A percentile compares a stretch with the other conserved stretches of the same genome.
phyloP scores from a whole-genome alignment of 305 asterid species.

The Solanum hybrid region DNA sequence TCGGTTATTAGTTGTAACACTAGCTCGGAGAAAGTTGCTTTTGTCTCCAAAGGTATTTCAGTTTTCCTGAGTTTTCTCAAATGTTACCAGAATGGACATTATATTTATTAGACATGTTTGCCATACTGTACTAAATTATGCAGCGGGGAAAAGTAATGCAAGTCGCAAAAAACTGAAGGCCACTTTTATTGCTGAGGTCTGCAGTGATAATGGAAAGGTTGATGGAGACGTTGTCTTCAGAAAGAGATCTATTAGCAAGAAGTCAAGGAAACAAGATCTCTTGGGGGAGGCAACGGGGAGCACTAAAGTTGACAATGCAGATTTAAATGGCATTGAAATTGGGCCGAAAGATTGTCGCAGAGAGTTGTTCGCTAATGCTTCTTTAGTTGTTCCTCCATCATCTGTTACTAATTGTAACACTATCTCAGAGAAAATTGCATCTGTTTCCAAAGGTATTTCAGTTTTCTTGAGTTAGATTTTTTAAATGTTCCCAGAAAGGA shows the following conservation, averaged over 20 bases:
- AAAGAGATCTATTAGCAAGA: slow-evolving; percentile 40
- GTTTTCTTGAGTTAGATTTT: slow-evolving; percentile 4
- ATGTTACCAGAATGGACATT: not conserved
- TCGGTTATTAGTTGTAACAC: not conserved
- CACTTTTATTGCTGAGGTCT: slow-evolving; percentile 15
- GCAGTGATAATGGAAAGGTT: not conserved
- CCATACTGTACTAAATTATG: slow-evolving; percentile 14
- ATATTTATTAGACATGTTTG: not conserved
- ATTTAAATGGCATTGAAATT: slow-evolving; percentile 11
- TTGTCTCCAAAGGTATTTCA: slow-evolving; percentile 41
- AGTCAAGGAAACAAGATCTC: slow-evolving; percentile 33
- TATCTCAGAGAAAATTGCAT: slow-evolving; percentile 7
- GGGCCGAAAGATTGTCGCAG: slow-evolving; percentile 16
- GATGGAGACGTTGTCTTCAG: slow-evolving; percentile 23
- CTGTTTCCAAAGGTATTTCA: slow-evolving; percentile 39
- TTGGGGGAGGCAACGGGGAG: slow-evolving; percentile 22
- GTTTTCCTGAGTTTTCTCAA: slow-evolving; percentile 1
- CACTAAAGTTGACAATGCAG: slow-evolving; percentile 16
- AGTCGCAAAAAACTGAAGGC: slow-evolving; percentile 16
- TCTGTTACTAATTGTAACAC: slow-evolving; percentile 5
- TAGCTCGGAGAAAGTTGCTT: slow-evolving; percentile 9
- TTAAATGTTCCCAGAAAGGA: not conserved
- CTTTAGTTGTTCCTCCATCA: slow-evolving; percentile 15
- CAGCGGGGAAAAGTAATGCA: slow-evolving; percentile 29
- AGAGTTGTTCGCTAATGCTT: slow-evolving; percentile 14